Percentiles rank a stretch among this genome's conserved stretches.
Conservation (phyloP, 2,329 filamentous ascomycete genomes). For the Golovinomyces cichoracearum region DNA sequence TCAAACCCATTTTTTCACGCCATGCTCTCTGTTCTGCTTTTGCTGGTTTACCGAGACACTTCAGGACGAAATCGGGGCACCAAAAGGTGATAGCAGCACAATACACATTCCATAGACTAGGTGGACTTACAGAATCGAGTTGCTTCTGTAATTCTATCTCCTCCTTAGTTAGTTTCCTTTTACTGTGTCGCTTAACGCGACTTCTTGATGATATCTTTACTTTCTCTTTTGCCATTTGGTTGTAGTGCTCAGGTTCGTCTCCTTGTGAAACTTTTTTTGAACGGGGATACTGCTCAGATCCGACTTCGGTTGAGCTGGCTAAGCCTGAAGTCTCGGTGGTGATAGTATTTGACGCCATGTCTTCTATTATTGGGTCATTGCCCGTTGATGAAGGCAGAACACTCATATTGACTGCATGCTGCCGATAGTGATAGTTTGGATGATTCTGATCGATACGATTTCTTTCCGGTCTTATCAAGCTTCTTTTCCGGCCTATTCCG, state of each 20-base stretch:
- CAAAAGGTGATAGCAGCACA: slow-evolving; percentile 87
- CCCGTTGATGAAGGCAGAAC: slow-evolving; percentile 77
- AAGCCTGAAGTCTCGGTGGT: slow-evolving; percentile 13
- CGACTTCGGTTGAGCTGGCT: slow-evolving; percentile 12
- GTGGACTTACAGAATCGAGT: slow-evolving; percentile 41
- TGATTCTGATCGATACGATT: slow-evolving; percentile 64
- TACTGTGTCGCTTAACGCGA: slow-evolving; percentile 16
- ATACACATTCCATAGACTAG: slow-evolving; percentile 85
- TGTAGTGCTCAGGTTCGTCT: slow-evolving; percentile 8
- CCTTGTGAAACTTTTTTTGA: slow-evolving; percentile 8
- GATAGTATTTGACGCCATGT: slow-evolving; percentile 29
- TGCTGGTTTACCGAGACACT: slow-evolving; percentile 60
- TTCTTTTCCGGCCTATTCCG: slow-evolving; percentile 45
- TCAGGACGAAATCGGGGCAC: slow-evolving; percentile 63
- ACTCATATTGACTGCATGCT: slow-evolving; percentile 82
- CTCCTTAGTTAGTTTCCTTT: slow-evolving; percentile 39
- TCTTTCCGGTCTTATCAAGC: slow-evolving; percentile 69
- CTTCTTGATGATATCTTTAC: slow-evolving; percentile 13
- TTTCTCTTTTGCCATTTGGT: slow-evolving; percentile 3
- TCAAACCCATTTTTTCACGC: slow-evolving; percentile 92
- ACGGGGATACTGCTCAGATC: slow-evolving; percentile 10
- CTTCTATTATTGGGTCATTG: slow-evolving; percentile 66
- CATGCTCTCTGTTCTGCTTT: slow-evolving; percentile 78
- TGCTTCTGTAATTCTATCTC: slow-evolving; percentile 31
- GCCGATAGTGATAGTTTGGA: slow-evolving; percentile 84